Evolutionary conservation across 208 protist species (phyloP), one percentile per base, ranked within the genome.

Genomic region (Strigomonas culicis): DNA sequence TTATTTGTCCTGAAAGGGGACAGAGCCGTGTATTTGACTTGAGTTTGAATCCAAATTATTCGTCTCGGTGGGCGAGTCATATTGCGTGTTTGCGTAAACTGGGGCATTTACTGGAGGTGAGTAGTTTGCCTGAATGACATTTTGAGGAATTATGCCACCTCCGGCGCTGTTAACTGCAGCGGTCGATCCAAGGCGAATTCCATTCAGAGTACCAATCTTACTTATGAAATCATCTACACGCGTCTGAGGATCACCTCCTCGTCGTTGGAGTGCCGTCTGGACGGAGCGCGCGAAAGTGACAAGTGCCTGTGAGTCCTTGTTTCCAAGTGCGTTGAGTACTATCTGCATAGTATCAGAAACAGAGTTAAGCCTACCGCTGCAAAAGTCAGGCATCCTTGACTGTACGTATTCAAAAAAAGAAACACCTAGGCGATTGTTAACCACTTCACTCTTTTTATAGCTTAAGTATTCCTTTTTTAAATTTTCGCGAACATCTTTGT

Each of bases 391-490:
- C 30, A 80, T 31, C 17, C 61, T 53, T 60, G 68, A 58, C 13
- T 63, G 55, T 28, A 92, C 58, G 70, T 71, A 92, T 27, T 84
- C 77, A 55, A 87, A 92, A 70, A 92, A 92, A 55, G 79, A 69
- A 1, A 86, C 78, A 47, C 82, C 79, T 56, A 84, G 75, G 32
- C 17, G 24, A 55, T 55, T 55, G 17, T 55, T 13, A 21, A 55
- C 24, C 13, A 22, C 24, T 7, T 30, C 24, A 10, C 56, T 70
- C 50, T 82, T 73, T 43, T 79, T 73, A 55, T 80, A 59, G 22
- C 21, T 59, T 43, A 75, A 64, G 43, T 86, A 92, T 1, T 82
- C 71, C 31, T 66, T 61, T 65, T 70, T 80, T n/a, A 92, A 63
- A 50, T 74, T 47, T 8, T 87, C 79, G 50, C 82, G 70, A 13